Evolutionary conservation across 169 alveolate species (phyloP).

Genomic region (Plasmodium vivax): DNA sequence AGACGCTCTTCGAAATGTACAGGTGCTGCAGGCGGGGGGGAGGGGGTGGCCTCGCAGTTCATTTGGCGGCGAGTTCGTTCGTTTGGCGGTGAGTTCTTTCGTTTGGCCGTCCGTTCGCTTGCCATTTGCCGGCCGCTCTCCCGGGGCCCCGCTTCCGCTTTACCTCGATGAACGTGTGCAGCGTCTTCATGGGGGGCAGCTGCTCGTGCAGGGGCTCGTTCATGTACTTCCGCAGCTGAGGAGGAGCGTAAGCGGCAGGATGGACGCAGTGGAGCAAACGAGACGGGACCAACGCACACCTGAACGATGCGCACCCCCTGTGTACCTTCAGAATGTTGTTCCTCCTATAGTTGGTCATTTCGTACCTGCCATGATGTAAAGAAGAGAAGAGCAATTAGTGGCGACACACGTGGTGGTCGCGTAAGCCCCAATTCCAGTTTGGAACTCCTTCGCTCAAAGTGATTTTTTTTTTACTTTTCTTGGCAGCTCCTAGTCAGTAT

Average conservation of each 20-base stretch:
- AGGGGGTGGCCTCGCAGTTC: neutral
- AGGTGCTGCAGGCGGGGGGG: conserved; percentile 21
- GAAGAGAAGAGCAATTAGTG: neutral
- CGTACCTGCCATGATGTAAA: conserved; percentile 17
- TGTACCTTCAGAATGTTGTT: conserved; percentile 61
- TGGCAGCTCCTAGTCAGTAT: conserved; percentile 35
- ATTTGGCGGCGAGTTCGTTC: neutral
- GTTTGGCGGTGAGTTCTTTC: neutral
- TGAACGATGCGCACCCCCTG: neutral
- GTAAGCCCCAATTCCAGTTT: neutral
- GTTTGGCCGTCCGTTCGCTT: neutral
- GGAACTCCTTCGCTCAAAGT: neutral
- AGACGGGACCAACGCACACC: neutral
- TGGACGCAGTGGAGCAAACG: neutral
- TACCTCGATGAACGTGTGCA: conserved; percentile 70
- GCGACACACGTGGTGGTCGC: neutral
- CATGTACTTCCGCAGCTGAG: conserved; percentile 63
- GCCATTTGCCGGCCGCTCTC: conserved; percentile 2
- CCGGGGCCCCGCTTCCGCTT: neutral
- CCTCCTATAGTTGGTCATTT: conserved; percentile 72
- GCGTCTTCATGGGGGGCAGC: conserved; percentile 55
- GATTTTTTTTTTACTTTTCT: conserved; percentile 42
- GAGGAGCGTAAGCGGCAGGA: neutral
- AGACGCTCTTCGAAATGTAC: conserved; percentile 54
- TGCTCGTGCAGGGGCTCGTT: conserved; percentile 45